Evolutionary conservation across 176 grass and related monocot genomes (phyloP).

Genomic region (Juncus inflexus): DNA sequence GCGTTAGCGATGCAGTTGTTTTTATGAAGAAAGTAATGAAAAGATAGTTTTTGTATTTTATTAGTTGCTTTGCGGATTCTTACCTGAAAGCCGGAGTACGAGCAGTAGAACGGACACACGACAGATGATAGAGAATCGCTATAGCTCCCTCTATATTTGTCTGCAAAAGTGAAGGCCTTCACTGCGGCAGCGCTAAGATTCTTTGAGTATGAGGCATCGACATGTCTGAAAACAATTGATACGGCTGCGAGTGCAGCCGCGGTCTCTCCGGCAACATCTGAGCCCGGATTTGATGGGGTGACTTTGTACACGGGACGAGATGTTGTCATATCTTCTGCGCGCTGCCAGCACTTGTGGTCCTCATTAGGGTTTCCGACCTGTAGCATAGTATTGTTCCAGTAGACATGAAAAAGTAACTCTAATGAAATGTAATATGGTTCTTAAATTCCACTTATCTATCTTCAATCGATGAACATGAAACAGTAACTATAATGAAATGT

Average conservation of each 20-base stretch:
- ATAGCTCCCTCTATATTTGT: conserved; percentile 31
- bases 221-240: conserved; percentile 31
- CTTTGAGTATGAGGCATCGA: conserved; percentile 30
- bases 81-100: conserved; percentile 42
- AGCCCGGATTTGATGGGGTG: conserved; percentile 22
- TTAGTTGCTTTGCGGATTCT: neutral
- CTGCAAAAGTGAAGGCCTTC: conserved; percentile 36
- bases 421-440: too few relatives aligned
- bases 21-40: too few relatives aligned
- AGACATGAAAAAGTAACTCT: neutral
- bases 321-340: conserved; percentile 30
- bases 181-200: conserved; percentile 9
- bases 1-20: neutral
- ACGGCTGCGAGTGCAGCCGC: conserved; percentile 36
- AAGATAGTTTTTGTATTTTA: too few relatives aligned
- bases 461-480: too few relatives aligned
- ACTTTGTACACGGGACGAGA: conserved; percentile 28
- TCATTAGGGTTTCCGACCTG: conserved; percentile 31
- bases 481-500: too few relatives aligned
- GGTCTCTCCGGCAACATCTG: conserved; percentile 45
- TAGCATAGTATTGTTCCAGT: too few relatives aligned
- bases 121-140: conserved; percentile 30
- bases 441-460: too few relatives aligned
- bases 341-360: conserved; percentile 41
- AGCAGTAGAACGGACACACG: conserved; percentile 50